Evolutionary conservation across 2,329 filamentous ascomycete species (phyloP).

Genomic region (Raffaelea ambrosiae): DNA sequence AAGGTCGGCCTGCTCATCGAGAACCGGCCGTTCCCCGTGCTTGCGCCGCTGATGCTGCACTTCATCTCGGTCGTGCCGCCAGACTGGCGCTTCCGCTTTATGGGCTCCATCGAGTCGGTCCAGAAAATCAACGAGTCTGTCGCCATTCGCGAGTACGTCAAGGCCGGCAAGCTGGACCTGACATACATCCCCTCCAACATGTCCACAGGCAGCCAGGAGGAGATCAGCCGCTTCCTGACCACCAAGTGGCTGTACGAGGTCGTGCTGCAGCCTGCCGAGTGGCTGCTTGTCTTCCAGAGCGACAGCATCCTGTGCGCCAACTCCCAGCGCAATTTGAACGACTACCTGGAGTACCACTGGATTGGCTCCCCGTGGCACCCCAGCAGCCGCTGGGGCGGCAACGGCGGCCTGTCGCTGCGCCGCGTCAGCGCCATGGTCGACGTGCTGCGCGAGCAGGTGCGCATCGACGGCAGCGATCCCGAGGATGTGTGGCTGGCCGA

Average conservation of each 20-base stretch:
- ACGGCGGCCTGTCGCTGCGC: conserved; percentile 43
- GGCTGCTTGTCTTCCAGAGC: conserved; percentile 45
- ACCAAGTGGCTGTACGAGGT: conserved; percentile 42
- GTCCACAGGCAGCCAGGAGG: conserved; percentile 40
- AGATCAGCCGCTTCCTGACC: conserved; percentile 44
- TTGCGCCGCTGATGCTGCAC: conserved; percentile 46
- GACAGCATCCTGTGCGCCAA: conserved; percentile 50
- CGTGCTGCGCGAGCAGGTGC: conserved; percentile 38
- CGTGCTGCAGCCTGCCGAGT: conserved; percentile 40
- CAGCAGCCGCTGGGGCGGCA: conserved; percentile 35
- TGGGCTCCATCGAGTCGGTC: conserved; percentile 40
- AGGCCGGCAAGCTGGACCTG: conserved; percentile 38
- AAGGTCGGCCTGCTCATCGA: conserved; percentile 50
- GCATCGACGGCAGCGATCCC: conserved; percentile 33
- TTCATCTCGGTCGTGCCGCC: conserved; percentile 48
- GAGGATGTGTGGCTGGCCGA: conserved; percentile 50
- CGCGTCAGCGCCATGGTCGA: conserved; percentile 44
- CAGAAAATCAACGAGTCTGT: conserved; percentile 32
- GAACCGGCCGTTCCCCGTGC: conserved; percentile 36
- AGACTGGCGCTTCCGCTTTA: conserved; percentile 50
- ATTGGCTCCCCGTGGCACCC: conserved; percentile 42
- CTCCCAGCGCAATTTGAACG: conserved; percentile 34
- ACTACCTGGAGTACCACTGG: conserved; percentile 45
- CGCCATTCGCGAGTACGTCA: conserved; percentile 35
- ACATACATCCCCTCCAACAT: conserved; percentile 43